A percentile compares a stretch with the other conserved stretches of the same genome.
Conservation (phyloP, 441 rosid genomes). For the Melastoma candidum region DNA sequence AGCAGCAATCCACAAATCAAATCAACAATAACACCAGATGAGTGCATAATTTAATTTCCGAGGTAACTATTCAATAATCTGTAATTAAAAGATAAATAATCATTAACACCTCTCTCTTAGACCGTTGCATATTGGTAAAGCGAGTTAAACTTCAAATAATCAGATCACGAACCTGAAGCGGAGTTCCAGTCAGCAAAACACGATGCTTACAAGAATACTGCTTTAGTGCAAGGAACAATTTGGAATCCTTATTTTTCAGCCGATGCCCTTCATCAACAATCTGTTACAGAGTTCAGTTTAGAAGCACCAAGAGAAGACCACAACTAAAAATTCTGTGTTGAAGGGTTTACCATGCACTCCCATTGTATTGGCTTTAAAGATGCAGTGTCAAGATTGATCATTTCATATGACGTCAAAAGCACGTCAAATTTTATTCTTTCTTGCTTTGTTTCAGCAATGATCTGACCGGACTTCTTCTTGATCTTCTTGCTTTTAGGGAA, state of each 20-base stretch:
- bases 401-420: conserved; percentile 96
- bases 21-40: too few relatives aligned
- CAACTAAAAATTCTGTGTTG: conserved; percentile 14
- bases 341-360: conserved; percentile 86
- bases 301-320: conserved; percentile 12
- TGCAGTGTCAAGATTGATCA: conserved; percentile 81
- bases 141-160: conserved; percentile 11
- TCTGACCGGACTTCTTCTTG: conserved; percentile 85
- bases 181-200: conserved; percentile 96
- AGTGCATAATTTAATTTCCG: too few relatives aligned
- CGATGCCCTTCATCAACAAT: conserved; percentile 99
- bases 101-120: too few relatives aligned
- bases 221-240: conserved; percentile 75
- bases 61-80: too few relatives aligned
- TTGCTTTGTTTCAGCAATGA: conserved; percentile 72
- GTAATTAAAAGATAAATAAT: too few relatives aligned
- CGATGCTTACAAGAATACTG: conserved; percentile 87
- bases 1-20: too few relatives aligned
- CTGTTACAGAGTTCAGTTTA: conserved; percentile 34
- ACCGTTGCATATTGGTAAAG: too few relatives aligned
- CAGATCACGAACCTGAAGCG: conserved; percentile 63
- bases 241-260: conserved; percentile 94
- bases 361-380: conserved; percentile 86
- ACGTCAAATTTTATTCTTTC: conserved; percentile 96
- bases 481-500: conserved; percentile 61